Evolutionary conservation across 2,329 filamentous ascomycete genomes (phyloP), one percentile per base, ranked within the genome.

Genomic region (Xenosphaeropsis pyriputrescens): DNA sequence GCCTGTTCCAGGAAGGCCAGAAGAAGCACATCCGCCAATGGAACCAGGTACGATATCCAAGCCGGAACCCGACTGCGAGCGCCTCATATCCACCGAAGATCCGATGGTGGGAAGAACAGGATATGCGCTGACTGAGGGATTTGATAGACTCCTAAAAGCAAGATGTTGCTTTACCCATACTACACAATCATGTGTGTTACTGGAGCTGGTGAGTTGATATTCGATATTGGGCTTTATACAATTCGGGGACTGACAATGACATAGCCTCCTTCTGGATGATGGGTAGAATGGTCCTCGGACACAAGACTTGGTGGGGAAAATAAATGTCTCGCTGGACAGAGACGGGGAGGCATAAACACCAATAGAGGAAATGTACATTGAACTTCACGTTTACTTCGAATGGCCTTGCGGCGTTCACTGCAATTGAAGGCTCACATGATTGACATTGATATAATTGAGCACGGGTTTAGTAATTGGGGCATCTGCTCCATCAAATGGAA

Each of bases 281-380:
- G 65, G 63, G 68, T 58, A 79, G 83, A 57, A 75, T 82, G 65
- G 64, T 82, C 46, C 57, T 77, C 45, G 83, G 83, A 53, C 74
- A 88, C 70, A 88, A 85, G 72, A 84, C 77, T 44, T 86, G 77
- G 76, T 83, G 75, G 52, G 63, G 68, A 55, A 68, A 72, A 59
- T 30, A 31, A 30, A 6, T 9, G 22, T 26, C 22, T 26, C 12
- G 12, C 8, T 26, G 22, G 22, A 26, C 22, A 26, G 8, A 26
- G 8, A 26, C 12, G 22, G 22, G 12, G 22, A 26, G 22, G 3
- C 12, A 26, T 26, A 26, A 26, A 26, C 22, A 26, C 4, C 22
- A 26, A 26, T 26, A 26, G 17, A 32, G 13, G 30, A 14, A 29
- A 16, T 47, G 44, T 50, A 46, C 36, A 49, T 46, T 46, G 39